Percentiles rank a stretch among this genome's conserved stretches.
Evolutionary conservation across 1,139 yeast species (phyloP).

Genomic region (Arxiozyma slooffiae): DNA sequence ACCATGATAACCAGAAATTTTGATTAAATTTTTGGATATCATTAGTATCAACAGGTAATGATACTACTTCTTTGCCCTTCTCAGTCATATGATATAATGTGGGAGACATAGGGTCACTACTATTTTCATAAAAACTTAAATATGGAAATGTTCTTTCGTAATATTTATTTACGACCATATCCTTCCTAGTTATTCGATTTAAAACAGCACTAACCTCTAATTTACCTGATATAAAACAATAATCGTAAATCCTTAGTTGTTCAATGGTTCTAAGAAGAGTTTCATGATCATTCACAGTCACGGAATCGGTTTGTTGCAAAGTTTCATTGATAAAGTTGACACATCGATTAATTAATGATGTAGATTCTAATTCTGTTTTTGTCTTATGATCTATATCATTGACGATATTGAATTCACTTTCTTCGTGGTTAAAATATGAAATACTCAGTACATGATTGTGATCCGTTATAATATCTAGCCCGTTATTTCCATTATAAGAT

Average conservation of each 20-base stretch:
- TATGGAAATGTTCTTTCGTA: constrained; percentile 2
- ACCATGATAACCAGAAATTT: constrained; percentile 31
- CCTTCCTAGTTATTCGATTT: neutral
- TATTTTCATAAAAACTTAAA: neutral
- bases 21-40: constrained; percentile 7
- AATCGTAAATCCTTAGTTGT: constrained; percentile 6
- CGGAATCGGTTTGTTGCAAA: neutral
- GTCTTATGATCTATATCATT: no score
- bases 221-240: constrained; percentile 4
- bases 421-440: neutral
- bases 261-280: neutral
- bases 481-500: neutral
- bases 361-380: neutral
- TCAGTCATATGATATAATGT: neutral
- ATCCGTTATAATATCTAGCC: neutral
- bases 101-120: neutral
- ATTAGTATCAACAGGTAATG: neutral
- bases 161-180: neutral
- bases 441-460: no score
- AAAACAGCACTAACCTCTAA: neutral
- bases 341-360: neutral
- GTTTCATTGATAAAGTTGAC: neutral
- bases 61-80: neutral
- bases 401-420: neutral
- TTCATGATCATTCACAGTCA: neutral